Conservation (phyloP, 1,139 yeast species). For the Zhuliangozyma parablackwelliae region DNA sequence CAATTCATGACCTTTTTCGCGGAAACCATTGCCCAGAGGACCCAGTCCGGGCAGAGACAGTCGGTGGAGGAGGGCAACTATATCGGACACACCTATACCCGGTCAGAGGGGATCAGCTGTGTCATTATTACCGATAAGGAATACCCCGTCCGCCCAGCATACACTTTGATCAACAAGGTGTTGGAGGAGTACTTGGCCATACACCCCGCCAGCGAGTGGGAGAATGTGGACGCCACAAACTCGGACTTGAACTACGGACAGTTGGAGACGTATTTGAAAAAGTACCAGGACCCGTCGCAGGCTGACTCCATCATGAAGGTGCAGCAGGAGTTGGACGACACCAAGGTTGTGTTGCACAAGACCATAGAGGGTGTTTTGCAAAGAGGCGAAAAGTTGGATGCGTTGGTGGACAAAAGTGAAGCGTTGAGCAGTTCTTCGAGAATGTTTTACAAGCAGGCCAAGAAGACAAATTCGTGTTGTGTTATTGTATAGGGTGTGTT, state of each 20-base stretch:
- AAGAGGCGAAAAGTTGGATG: constrained; percentile 93
- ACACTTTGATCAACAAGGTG: constrained; percentile 83
- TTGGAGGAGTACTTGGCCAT: constrained; percentile 85
- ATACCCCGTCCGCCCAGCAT: constrained; percentile 97
- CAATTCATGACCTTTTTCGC: constrained; percentile 96
- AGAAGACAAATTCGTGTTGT: constrained; percentile 96
- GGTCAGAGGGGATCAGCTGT: constrained; percentile 91
- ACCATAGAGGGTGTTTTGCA: constrained; percentile 92
- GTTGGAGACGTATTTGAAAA: constrained; percentile 65
- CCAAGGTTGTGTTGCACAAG: constrained; percentile 92
- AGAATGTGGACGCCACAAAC: constrained; percentile 46
- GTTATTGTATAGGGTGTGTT: constrained; percentile 50
- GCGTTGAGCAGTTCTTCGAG: constrained; percentile 84
- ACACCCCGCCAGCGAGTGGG: constrained; percentile 77
- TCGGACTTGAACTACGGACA: constrained; percentile 50
- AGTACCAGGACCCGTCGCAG: constrained; percentile 94
- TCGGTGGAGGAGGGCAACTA: constrained; percentile 90
- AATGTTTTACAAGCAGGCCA: constrained; percentile 96
- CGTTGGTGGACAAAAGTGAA: constrained; percentile 91
- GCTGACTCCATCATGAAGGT: constrained; percentile 97
- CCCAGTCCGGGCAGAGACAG: constrained; percentile 87
- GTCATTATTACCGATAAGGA: constrained; percentile 91
- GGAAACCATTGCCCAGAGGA: constrained; percentile 85
- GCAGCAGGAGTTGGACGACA: constrained; percentile 95
- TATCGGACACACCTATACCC: constrained; percentile 86